These are phyloP conservation scores for Clitoria ternatea DNA, from an alignment of 306 rosid genomes.

Conservation along the genomic window DNA sequence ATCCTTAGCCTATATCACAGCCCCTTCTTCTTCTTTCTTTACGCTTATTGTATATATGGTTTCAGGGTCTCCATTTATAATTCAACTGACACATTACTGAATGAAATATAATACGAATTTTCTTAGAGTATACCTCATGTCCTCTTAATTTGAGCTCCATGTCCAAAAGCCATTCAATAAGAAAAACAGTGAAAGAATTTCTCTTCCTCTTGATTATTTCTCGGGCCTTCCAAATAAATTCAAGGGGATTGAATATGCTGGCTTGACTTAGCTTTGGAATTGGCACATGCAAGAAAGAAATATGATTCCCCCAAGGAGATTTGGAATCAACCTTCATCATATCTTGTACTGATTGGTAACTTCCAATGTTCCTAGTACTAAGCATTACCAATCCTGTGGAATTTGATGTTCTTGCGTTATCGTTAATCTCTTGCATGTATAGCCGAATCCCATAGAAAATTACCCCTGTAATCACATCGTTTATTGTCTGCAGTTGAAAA, in stretches of 20 bases:
- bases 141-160: constrained; percentile 43
- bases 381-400: constrained; percentile 50
- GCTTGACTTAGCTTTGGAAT: constrained; percentile 39
- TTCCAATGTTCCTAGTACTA: constrained; percentile 42
- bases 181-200: constrained; percentile 28
- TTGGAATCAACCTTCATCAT: constrained; percentile 35
- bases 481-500: constrained; percentile 30
- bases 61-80: too few relatives aligned
- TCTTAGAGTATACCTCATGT: too few relatives aligned
- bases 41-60: too few relatives aligned
- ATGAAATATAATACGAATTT: too few relatives aligned
- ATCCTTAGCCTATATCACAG: too few relatives aligned
- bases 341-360: constrained; percentile 41
- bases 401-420: constrained; percentile 17
- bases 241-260: constrained; percentile 35
- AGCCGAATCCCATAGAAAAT: constrained; percentile 40
- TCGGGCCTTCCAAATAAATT: constrained; percentile 40
- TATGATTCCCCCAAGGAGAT: constrained; percentile 46
- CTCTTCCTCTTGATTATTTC: constrained; percentile 42
- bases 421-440: constrained; percentile 39
- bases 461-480: constrained; percentile 43
- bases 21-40: too few relatives aligned
- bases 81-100: too few relatives aligned
- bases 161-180: constrained; percentile 25
- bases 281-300: constrained; percentile 31